Evolutionary conservation across 768 basidiomycete species (phyloP), one percentile per base, ranked within the genome.

Genomic region (Cystobasidium ongulense): DNA sequence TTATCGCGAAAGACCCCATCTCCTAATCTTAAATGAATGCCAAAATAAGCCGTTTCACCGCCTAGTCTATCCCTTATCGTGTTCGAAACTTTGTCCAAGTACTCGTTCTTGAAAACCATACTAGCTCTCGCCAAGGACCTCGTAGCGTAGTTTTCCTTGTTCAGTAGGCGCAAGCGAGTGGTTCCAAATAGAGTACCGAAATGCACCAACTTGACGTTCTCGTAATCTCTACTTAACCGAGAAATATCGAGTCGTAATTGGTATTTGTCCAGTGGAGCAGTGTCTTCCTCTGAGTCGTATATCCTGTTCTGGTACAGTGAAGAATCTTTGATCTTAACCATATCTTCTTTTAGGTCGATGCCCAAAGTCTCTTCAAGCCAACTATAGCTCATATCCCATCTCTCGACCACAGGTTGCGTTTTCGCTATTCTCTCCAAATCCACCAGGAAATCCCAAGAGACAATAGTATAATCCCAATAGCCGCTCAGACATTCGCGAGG

Each of bases 181-280:
- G 89, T 88, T 3, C 89, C 90, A 81, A 91, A 91, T 0, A 91
- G 84, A 0, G 88, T 87, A 10, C 90, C 90, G 17, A 92, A 78
- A 71, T 88, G 86, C 18, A 92, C 78, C 31, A 91, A 84, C 10
- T 84, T 85, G 72, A 86, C 82, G 2, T 78, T 77, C 25, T 81
- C 79, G 33, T 78, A 65, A 1, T 81, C 82, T n/a, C 87, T 0
- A 82, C 78, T 17, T 80, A 81, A 59, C 86, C 84, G 33, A 29
- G 71, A 75, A 17, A 81, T 18, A 73, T 80, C 74, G 41, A 81
- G 35, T 0, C 79, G 70, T 8, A 67, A 72, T n/a, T 59, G 23
- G 76, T 79, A 81, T 67, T 80, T 79, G 35, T 63, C 77, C 57
- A 79, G 74, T 21, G 75, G 75, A 25, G 77, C 75, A 2, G 31